A percentile compares a stretch with the other conserved stretches of the same genome.
phyloP scores from a whole-genome alignment of 805 yeast genomes.

The Alloascoidea hylecoeti region DNA sequence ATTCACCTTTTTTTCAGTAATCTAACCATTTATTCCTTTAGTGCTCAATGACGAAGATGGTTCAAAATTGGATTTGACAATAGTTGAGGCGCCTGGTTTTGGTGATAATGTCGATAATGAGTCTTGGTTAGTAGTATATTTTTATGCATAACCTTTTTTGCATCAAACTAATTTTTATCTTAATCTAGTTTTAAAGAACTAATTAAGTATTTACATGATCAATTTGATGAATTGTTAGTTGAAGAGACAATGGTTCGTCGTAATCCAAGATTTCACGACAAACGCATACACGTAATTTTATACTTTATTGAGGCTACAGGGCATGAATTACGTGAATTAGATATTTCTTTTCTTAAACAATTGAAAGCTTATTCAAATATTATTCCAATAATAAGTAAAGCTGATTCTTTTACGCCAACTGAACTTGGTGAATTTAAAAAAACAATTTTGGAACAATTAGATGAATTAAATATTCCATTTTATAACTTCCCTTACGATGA shows the following conservation, averaged over 20 bases:
- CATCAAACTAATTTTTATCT: background rate
- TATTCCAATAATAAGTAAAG: constrained; percentile 54
- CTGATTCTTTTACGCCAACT: constrained; percentile 52
- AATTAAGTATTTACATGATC: constrained; percentile 55
- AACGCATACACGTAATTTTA: constrained; percentile 60
- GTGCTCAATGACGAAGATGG: constrained; percentile 52
- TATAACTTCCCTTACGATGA: constrained; percentile 47
- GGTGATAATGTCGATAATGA: constrained; percentile 48
- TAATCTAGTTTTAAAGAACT: constrained; percentile 38
- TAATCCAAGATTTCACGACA: constrained; percentile 69
- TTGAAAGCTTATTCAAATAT: constrained; percentile 62
- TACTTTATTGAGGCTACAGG: constrained; percentile 54
- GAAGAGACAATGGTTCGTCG: constrained; percentile 73
- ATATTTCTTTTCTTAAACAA: constrained; percentile 56
- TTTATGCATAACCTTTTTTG: background rate
- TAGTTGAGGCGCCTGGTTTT: constrained; percentile 48
- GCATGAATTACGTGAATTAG: constrained; percentile 66
- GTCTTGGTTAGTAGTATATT: constrained; percentile 22
- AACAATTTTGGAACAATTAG: constrained; percentile 47
- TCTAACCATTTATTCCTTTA: background rate
- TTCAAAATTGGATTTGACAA: constrained; percentile 34
- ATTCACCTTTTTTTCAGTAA: background rate
- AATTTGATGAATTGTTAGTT: constrained; percentile 61
- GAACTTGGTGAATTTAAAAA: constrained; percentile 49
- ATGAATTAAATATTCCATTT: constrained; percentile 55